phyloP scores from a whole-genome alignment of 2,329 filamentous ascomycete species.

The Aspergillus sp. region DNA sequence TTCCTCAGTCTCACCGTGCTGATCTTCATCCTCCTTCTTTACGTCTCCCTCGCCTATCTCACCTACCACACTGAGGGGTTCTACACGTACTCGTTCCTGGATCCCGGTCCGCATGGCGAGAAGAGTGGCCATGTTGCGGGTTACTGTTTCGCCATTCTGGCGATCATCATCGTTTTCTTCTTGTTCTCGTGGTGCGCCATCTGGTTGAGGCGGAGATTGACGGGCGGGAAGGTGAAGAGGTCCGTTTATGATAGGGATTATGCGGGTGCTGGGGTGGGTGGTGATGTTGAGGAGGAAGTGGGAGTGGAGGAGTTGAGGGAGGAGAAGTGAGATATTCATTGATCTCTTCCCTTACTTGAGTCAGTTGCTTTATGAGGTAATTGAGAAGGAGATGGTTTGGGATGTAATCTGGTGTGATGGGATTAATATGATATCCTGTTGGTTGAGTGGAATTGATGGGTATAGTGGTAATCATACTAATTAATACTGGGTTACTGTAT shows the following conservation, averaged over 20 bases:
- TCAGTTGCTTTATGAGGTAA: not conserved
- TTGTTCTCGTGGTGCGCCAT: conserved; percentile 55
- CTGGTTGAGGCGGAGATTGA: conserved; percentile 54
- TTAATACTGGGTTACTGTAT: too few relatives aligned
- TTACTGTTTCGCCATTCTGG: conserved; percentile 63
- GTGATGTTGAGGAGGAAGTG: conserved; percentile 10
- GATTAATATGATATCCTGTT: not conserved
- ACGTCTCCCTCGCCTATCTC: conserved; percentile 73
- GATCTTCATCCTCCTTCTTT: conserved; percentile 69
- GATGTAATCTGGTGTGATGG: not conserved
- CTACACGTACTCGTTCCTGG: conserved; percentile 79
- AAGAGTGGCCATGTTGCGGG: conserved; percentile 58
- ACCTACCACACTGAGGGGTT: conserved; percentile 69
- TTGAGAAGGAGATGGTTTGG: not conserved
- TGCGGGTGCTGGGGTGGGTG: conserved; percentile 5
- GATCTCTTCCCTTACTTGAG: not conserved
- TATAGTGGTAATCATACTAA: too few relatives aligned
- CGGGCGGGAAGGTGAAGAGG: conserved; percentile 32
- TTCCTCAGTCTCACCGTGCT: conserved; percentile 69
- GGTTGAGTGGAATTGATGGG: too few relatives aligned
- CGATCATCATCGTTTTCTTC: conserved; percentile 58
- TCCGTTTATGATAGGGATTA: conserved; percentile 22
- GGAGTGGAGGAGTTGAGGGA: conserved; percentile 9
- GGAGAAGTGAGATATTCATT: not conserved
- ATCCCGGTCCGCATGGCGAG: conserved; percentile 56